phyloP scores from a whole-genome alignment of 306 rosid genomes.

The Vigna nakashimae region DNA sequence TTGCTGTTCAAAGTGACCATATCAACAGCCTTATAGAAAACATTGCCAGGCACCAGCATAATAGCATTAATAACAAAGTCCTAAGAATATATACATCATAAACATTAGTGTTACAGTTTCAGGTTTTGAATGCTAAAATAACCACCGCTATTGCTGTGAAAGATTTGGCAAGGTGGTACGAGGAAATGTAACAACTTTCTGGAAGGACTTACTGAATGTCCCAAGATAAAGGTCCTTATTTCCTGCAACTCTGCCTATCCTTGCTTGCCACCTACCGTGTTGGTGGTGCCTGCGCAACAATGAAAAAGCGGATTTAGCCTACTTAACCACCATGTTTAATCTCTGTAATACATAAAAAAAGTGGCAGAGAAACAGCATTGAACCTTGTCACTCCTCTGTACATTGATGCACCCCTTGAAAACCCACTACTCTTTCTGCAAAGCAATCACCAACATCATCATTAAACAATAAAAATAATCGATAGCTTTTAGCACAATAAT shows the following conservation, averaged over 20 bases:
- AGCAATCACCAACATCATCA: conserved; percentile 31
- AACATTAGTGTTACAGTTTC: background rate
- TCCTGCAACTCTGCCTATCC: conserved; percentile 95
- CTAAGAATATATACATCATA: background rate
- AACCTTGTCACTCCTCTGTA: conserved; percentile 98
- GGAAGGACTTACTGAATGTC: conserved; percentile 76
- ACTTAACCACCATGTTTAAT: background rate
- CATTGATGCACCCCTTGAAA: conserved; percentile 95
- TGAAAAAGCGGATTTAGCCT: background rate
- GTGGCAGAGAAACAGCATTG: background rate
- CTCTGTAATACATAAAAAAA: background rate
- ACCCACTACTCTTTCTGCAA: conserved; percentile 94
- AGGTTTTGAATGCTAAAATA: background rate
- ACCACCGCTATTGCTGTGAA: background rate
- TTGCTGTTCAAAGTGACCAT: conserved; percentile 43
- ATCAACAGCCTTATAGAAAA: conserved; percentile 58
- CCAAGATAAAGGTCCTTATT: conserved; percentile 97
- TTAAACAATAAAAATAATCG: background rate
- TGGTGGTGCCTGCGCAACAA: conserved; percentile 79
- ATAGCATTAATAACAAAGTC: conserved; percentile 29
- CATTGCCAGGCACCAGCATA: conserved; percentile 25
- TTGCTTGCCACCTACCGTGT: conserved; percentile 98
- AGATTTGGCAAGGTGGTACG: background rate
- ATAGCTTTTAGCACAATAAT: background rate
- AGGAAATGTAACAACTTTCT: conserved; percentile 20